Base-by-base conservation (phyloP, 768 basidiomycete genomes). In the Butyriboletus loyo region DNA sequence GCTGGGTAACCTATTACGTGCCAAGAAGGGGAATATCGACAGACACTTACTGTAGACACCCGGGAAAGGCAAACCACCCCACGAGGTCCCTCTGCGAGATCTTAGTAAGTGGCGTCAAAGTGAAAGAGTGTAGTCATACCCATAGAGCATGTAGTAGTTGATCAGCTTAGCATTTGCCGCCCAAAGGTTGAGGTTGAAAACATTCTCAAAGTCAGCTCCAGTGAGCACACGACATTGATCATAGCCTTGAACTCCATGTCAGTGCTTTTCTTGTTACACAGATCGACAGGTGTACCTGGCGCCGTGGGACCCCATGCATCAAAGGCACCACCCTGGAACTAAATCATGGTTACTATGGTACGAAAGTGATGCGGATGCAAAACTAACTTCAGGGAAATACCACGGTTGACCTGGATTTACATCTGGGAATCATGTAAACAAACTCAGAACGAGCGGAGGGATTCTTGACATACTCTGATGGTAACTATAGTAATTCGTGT, bases 111-210 rank as follows among this genome's bases (percentile, higher is more conserved):
- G 10, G 24, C 0, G 17, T 3, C 36, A 39, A 34, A 36, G n/a
- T 9, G 22, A 50, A 37, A 34, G 35, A 35, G 30, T 8, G 31
- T 14, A 7, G 49, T 25, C 71, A 25, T 64, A 86, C 86, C 86
- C 89, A 59, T 83, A 90, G 49, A 90, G 58, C 92, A 93, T 92
- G 68, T 93, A 93, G 55, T 87, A 89, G 60, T 81, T 90, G 53
- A 92, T 82, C 40, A 93, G 61, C 62, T 92, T 93, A 2, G 83
- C 87, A 67, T 92, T 92, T 44, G 80, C 78, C 10, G 90, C 89
- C 86, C 86, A 90, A 40, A 89, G 75, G 47, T 87, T 74, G 52
- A 82, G 77, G 59, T 93, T 83, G 68, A 91, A 92, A 7, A 92
- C 92, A 37, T 83, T 85, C 68, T 84, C 77, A 68, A 90, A 92